Evolutionary conservation across 345 rosid genomes (phyloP).

Genomic region (Eucalyptus marginata): DNA sequence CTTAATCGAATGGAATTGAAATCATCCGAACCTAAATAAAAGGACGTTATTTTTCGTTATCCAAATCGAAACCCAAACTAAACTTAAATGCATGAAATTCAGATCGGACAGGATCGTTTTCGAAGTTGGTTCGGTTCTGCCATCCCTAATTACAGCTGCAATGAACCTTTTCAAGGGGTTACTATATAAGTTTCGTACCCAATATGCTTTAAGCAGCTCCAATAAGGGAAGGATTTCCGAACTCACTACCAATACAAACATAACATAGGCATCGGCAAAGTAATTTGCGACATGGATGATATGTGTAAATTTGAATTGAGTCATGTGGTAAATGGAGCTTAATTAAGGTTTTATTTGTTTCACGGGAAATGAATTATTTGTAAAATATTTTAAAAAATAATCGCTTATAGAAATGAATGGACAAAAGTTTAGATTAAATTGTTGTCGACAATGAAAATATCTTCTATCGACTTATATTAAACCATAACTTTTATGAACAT

Average conservation of each 20-base stretch:
- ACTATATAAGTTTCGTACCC: not conserved
- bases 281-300: not conserved
- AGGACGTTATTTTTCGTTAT: rapidly evolving
- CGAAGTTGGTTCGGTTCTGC: too few relatives aligned
- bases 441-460: too few relatives aligned
- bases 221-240: not conserved
- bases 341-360: too few relatives aligned
- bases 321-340: not conserved
- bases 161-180: not conserved
- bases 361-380: rapidly evolving
- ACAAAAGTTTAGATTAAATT: too few relatives aligned
- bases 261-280: not conserved
- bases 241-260: not conserved
- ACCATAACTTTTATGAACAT: too few relatives aligned
- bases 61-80: too few relatives aligned
- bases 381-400: not conserved
- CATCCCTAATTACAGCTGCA: rapidly evolving
- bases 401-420: too few relatives aligned
- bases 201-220: not conserved
- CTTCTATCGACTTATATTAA: too few relatives aligned
- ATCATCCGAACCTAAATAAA: too few relatives aligned
- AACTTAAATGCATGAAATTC: too few relatives aligned
- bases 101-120: too few relatives aligned
- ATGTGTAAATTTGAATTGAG: not conserved
- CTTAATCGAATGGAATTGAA: too few relatives aligned